Percentiles rank a stretch among this genome's conserved stretches.
phyloP scores from a whole-genome alignment of 179 eudicot species.

The Amaranthus tricolor region DNA sequence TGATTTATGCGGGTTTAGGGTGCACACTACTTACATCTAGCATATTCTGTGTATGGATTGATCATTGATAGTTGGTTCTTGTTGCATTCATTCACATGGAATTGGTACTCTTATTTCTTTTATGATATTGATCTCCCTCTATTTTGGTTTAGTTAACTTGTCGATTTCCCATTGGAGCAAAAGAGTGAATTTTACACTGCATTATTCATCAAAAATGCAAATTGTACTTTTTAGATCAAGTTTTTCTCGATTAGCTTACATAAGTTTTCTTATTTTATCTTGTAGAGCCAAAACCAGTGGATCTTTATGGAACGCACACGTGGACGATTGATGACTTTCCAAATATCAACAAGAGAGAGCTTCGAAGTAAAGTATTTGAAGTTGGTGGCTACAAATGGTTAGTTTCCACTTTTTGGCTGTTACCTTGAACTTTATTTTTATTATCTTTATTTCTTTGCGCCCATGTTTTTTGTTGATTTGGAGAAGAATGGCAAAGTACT shows the following conservation, averaged over 20 bases:
- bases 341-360: constrained; percentile 89
- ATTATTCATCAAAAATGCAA: neutral
- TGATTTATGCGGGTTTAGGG: no score
- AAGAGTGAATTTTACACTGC: neutral
- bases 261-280: neutral
- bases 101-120: no score
- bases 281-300: constrained; percentile 79
- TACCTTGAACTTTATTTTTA: neutral
- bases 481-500: no score
- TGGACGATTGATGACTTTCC: constrained; percentile 95
- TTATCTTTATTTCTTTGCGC: neutral
- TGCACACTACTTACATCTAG: no score
- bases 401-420: constrained; percentile 17
- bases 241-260: neutral
- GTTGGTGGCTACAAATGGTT: constrained; percentile 92
- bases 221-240: neutral
- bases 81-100: no score
- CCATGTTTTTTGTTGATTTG: neutral
- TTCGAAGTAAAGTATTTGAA: constrained; percentile 83
- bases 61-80: no score
- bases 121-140: no score
- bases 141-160: no score
- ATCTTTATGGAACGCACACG: constrained; percentile 74
- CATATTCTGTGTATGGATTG: no score
- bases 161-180: neutral